Evolutionary conservation across 2,329 filamentous ascomycete genomes (phyloP).

Genomic region (Fusarium sp.): DNA sequence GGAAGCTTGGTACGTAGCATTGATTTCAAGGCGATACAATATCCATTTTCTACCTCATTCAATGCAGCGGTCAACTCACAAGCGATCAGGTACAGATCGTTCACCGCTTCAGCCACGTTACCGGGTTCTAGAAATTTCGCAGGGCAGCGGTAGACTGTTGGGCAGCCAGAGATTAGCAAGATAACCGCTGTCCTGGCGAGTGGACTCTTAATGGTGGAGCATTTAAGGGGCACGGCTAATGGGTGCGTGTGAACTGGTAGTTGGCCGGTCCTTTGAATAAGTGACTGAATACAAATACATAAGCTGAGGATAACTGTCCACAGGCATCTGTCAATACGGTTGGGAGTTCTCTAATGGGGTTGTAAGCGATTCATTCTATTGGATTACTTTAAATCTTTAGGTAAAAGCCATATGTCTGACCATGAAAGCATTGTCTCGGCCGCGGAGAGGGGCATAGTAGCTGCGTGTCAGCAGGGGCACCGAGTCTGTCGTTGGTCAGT

Average conservation of each 20-base stretch:
- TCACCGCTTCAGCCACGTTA: constrained; percentile 38
- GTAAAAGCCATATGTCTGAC: not conserved
- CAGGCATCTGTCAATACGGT: not conserved
- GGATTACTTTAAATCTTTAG: not conserved
- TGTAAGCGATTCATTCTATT: not conserved
- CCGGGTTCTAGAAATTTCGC: constrained; percentile 42
- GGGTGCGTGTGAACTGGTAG: not conserved
- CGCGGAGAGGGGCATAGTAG: constrained; percentile 25
- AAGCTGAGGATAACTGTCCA: not conserved
- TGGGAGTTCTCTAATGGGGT: not conserved
- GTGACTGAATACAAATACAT: not conserved
- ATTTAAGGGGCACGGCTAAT: constrained; percentile 15
- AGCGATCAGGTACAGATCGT: constrained; percentile 12
- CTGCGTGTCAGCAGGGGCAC: constrained; percentile 35
- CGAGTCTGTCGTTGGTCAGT: constrained; percentile 33
- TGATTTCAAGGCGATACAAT: constrained; percentile 14
- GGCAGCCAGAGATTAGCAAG: constrained; percentile 40
- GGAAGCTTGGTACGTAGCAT: constrained; percentile 6
- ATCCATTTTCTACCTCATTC: constrained; percentile 2
- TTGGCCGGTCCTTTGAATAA: not conserved
- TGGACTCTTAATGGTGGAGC: constrained; percentile 31
- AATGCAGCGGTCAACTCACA: constrained; percentile 30
- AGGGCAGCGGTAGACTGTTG: constrained; percentile 29
- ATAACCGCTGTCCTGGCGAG: constrained; percentile 17
- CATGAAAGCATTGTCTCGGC: constrained; percentile 14